Evolutionary conservation across 305 asterid species (phyloP), one percentile per base, ranked within the genome.

Genomic region (Fraxinus greggii): DNA sequence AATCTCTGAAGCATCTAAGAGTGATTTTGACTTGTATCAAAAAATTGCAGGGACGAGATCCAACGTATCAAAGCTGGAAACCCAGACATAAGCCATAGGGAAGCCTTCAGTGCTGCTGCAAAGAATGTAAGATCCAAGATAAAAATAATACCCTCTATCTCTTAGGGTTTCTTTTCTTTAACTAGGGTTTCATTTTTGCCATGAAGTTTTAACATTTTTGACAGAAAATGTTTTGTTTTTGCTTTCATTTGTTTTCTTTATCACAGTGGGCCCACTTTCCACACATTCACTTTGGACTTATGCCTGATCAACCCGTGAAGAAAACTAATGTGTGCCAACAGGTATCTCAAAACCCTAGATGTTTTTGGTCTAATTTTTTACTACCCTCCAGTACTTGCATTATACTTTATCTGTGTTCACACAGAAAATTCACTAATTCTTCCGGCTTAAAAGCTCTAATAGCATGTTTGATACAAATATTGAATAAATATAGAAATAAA

Each of bases 231-330:
- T 67, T 7, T 67, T 28, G 0, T 28, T 36, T 9, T 42, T 45
- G 19, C 56, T 45, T 45, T 45, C n/a, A 19, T 45, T 86, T 84
- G 87, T 86, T 87, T 80, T 72, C 36, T 86, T 79, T 84, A 70
- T 45, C 32, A 1, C 86, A 95, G 99, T 95, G 99, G 99, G 99
- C 99, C 95, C 99, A 95, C 88, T 95, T 95, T 31, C 99, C 99
- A 73, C 99, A 95, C 91, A 94, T 95, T 90, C 99, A 95, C 88
- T 95, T 95, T 89, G 99, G 99, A 80, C 97, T 95, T 45, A 92
- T 94, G 98, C 95, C 98, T 92, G 99, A 95, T 89, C 98, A 94
- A 84, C 98, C 97, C 97, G 97, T 94, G 99, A 95, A 95, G 95
- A 94, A 95, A 83, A 91, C 93, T 81, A 94, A 90, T 83, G 94